Evolutionary conservation across 345 rosid genomes (phyloP).

Genomic region (Hibiscus mutabilis): DNA sequence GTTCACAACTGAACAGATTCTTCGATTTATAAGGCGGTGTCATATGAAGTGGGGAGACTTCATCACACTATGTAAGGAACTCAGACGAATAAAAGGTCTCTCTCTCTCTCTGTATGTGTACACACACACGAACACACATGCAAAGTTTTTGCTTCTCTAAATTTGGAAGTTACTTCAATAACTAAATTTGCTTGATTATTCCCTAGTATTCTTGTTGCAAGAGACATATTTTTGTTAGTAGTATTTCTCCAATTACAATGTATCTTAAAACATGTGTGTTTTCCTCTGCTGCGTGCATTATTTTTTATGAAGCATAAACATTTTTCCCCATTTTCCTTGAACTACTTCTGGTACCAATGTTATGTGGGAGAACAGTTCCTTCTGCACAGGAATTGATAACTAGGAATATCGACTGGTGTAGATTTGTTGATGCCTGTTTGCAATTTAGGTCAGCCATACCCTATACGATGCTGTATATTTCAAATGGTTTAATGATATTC

Average conservation of each 20-base stretch:
- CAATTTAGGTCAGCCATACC: background rate
- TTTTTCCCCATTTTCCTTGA: background rate
- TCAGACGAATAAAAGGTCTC: constrained; percentile 89
- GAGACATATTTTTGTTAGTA: background rate
- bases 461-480: background rate
- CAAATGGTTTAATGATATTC: background rate
- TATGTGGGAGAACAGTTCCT: background rate
- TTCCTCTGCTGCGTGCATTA: background rate
- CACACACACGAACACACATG: background rate
- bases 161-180: background rate
- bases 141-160: background rate
- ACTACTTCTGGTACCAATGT: background rate
- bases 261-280: background rate
- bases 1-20: constrained; percentile 95
- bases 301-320: background rate
- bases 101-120: background rate
- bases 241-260: background rate
- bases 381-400: background rate
- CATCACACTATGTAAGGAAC: constrained; percentile 93
- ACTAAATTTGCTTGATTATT: background rate
- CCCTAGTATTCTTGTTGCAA: background rate
- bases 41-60: constrained; percentile 99
- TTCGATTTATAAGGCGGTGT: constrained; percentile 90
- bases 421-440: background rate
- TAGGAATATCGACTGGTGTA: background rate